Conservation (phyloP, 202 grass and related monocot genomes). For the Elaeis oleifera region DNA sequence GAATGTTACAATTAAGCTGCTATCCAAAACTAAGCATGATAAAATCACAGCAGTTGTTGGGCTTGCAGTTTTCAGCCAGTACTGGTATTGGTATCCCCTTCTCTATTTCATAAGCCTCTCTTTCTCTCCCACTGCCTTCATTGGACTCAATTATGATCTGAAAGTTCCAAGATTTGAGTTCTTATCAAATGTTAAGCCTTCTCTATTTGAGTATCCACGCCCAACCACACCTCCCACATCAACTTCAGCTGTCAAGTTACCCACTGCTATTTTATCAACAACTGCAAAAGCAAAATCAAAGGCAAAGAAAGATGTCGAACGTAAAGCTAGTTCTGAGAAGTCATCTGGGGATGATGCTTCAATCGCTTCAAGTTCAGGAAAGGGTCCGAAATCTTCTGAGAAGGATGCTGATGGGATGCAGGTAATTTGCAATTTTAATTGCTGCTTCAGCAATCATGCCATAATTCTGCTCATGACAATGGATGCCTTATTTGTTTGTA, state of each 20-base stretch:
- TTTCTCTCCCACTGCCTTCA: constrained; percentile 86
- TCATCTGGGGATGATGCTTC: constrained; percentile 39
- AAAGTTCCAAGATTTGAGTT: constrained; percentile 98
- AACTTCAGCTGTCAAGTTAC: constrained; percentile 67
- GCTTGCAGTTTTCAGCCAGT: constrained; percentile 93
- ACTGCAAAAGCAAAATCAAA: constrained; percentile 90
- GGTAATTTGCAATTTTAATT: constrained; percentile 30
- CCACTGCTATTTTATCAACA: constrained; percentile 88
- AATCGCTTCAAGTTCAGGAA: constrained; percentile 37
- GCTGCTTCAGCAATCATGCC: background rate
- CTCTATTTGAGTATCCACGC: constrained; percentile 84
- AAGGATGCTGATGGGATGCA: constrained; percentile 86
- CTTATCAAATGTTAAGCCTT: constrained; percentile 81
- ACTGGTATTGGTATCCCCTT: constrained; percentile 99
- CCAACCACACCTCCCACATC: constrained; percentile 68
- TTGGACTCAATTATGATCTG: constrained; percentile 90
- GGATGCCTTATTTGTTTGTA: too few species aligned
- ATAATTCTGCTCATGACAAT: too few species aligned
- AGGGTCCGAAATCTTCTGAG: constrained; percentile 53
- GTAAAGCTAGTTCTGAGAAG: constrained; percentile 74
- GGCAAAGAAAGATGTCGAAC: constrained; percentile 93
- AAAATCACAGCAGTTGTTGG: constrained; percentile 92
- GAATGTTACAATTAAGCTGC: constrained; percentile 94
- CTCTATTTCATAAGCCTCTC: constrained; percentile 88
- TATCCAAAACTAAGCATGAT: constrained; percentile 92